Percentiles rank a stretch among this genome's conserved stretches.
phyloP scores from a whole-genome alignment of 495 filamentous ascomycete genomes.

The Lichina pygmaea region DNA sequence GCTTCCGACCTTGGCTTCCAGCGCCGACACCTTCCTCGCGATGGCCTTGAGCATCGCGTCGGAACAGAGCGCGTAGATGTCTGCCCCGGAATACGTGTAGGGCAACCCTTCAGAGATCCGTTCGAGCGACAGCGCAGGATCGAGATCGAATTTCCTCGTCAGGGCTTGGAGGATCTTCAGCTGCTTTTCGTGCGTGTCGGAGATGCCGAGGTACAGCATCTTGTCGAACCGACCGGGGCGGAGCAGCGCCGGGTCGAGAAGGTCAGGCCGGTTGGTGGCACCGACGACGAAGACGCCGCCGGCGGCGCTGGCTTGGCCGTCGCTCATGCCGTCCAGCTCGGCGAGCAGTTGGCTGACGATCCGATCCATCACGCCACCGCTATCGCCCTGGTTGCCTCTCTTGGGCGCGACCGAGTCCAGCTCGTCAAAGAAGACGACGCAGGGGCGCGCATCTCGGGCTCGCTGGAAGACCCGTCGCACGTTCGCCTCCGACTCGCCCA shows the following conservation, averaged over 20 bases:
- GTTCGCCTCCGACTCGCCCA: slow-evolving; percentile 95
- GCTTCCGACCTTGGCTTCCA: slow-evolving; percentile 57
- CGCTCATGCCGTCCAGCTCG: slow-evolving; percentile 88
- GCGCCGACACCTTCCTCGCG: slow-evolving; percentile 59
- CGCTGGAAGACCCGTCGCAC: slow-evolving; percentile 89
- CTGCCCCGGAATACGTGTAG: slow-evolving; percentile 90
- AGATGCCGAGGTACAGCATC: slow-evolving; percentile 93
- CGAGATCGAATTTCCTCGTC: slow-evolving; percentile 48
- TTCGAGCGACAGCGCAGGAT: slow-evolving; percentile 44
- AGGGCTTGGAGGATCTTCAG: slow-evolving; percentile 80
- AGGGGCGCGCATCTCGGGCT: slow-evolving; percentile 81
- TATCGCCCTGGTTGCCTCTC: slow-evolving; percentile 90
- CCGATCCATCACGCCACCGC: slow-evolving; percentile 95
- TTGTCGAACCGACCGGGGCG: slow-evolving; percentile 91
- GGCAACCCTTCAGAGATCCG: slow-evolving; percentile 54
- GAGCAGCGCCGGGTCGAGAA: slow-evolving; percentile 74
- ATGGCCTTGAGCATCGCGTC: slow-evolving; percentile 98
- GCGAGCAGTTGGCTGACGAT: slow-evolving; percentile 90
- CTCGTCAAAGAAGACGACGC: slow-evolving; percentile 97
- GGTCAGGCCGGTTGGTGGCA: slow-evolving; percentile 82
- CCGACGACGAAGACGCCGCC: slow-evolving; percentile 95
- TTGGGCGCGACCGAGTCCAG: slow-evolving; percentile 93
- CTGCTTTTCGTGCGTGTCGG: slow-evolving; percentile 92
- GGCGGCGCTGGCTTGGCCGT: slow-evolving; percentile 51
- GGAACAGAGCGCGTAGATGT: slow-evolving; percentile 87